Conservation (phyloP, 805 yeast species). For the Metschnikowia lochheadii region DNA sequence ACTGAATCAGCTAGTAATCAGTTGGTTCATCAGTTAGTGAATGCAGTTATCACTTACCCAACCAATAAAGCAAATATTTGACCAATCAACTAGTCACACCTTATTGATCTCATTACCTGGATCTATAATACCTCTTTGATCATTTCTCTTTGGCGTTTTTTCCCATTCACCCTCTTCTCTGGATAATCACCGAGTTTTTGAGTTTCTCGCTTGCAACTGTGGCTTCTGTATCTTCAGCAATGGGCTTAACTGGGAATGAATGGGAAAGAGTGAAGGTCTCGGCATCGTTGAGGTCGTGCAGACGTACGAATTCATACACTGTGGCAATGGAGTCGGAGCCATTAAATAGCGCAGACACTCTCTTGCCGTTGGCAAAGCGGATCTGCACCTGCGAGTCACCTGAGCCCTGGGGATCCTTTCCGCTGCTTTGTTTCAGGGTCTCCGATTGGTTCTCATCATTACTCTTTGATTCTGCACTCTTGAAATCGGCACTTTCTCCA, state of each 20-base stretch:
- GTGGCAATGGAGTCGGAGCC: constrained; percentile 59
- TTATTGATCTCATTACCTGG: too few species aligned
- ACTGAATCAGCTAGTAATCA: too few species aligned
- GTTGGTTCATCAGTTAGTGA: too few species aligned
- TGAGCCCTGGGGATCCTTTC: constrained; percentile 18
- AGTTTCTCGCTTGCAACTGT: constrained; percentile 73
- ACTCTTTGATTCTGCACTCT: constrained; percentile 7
- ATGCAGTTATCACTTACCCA: too few species aligned
- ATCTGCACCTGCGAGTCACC: constrained; percentile 81
- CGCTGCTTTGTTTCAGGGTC: not conserved
- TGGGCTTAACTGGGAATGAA: constrained; percentile 76
- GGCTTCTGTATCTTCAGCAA: constrained; percentile 47
- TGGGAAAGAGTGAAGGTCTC: constrained; percentile 60
- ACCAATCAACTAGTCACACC: too few species aligned
- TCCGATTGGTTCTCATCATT: constrained; percentile 7
- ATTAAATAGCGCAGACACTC: constrained; percentile 60
- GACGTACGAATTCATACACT: constrained; percentile 64
- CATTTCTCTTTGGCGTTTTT: not conserved
- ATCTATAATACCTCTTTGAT: not conserved
- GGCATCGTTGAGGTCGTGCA: constrained; percentile 42
- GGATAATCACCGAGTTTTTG: constrained; percentile 82
- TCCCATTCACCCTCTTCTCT: constrained; percentile 59
- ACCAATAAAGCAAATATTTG: too few species aligned
- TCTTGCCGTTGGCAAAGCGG: constrained; percentile 77
- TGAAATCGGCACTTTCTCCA: too few species aligned